Evolutionary conservation across 768 basidiomycete genomes (phyloP), one percentile per base, ranked within the genome.

Genomic region (Rhodosporidiobolus sp.): DNA sequence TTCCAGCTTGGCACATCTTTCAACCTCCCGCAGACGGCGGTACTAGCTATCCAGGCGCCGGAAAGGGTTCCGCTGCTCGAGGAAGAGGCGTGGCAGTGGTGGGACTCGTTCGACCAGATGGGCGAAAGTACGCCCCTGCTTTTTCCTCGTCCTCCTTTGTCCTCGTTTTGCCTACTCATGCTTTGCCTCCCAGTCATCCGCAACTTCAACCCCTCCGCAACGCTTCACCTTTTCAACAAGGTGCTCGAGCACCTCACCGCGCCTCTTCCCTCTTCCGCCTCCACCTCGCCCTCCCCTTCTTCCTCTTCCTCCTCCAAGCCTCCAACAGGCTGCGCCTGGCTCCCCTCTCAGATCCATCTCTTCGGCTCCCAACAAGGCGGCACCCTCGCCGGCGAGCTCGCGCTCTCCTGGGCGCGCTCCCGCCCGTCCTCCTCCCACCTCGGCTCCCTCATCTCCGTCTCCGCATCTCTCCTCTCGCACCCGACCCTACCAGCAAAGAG

Each of bases 341-440:
- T 87, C 11, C 77, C 84, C 0, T 69, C 85, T 17, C 83, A 85
- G n/a, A 88, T 96, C 52, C 93, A 96, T 79, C 78, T 93, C 57
- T 90, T 94, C 67, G 93, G 93, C 5, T 96, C 91, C 74, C 90
- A 86, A 0, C 93, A 96, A 80, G 93, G 93, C 1, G 94, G 91
- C 0, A 88, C 84, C 28, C 86, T 92, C 46, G 90, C 87, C 2
- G 85, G 84, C 4, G 92, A 96, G 80, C 83, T 87, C 63, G 86
- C 85, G 1, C 77, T 91, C 11, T 75, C 75, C 52, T 58, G 74
- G 59, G 7, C 34, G 1, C 52, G 62, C 16, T n/a, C 43, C 78
- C 74, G 74, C 59, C 62, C 74, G 68, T 56, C 73, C 73, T 32
- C 74, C 71, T 61, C 65, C 52, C 61, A 60, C 34, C 82, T 93